Evolutionary conservation across 148 eudicot species (phyloP).

Genomic region (Polygonum aviculare): DNA sequence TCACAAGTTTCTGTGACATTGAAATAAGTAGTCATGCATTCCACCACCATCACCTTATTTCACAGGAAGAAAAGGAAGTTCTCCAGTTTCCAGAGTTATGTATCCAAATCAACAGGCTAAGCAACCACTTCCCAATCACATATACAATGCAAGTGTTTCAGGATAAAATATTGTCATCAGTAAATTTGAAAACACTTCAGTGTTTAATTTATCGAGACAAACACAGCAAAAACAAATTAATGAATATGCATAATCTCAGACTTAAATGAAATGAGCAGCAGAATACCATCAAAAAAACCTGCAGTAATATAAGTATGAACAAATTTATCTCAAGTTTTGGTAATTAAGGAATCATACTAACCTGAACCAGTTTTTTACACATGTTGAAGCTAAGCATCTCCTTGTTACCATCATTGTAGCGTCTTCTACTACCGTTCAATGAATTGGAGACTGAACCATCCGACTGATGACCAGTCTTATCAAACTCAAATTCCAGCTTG

Average conservation of each 20-base stretch:
- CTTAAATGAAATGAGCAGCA: neutral
- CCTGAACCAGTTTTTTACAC: slow-evolving; percentile 87
- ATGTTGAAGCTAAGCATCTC: slow-evolving; percentile 68
- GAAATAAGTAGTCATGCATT: neutral
- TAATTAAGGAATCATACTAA: slow-evolving; percentile 16
- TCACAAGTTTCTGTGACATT: neutral
- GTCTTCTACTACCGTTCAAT: slow-evolving; percentile 19
- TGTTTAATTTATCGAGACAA: neutral
- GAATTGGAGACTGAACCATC: slow-evolving; percentile 17
- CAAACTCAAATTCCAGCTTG: slow-evolving; percentile 62
- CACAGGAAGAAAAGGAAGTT: neutral
- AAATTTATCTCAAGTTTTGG: neutral
- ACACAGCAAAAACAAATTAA: neutral
- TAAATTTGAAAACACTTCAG: neutral
- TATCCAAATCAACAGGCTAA: neutral
- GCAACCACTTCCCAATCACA: neutral
- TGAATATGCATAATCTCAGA: neutral
- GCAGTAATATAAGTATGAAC: neutral
- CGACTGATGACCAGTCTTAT: slow-evolving; percentile 15
- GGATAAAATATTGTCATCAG: neutral
- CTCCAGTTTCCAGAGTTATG: neutral
- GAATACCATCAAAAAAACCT: neutral
- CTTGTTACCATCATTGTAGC: slow-evolving; percentile 35
- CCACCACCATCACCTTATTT: neutral
- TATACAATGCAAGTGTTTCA: neutral